Evolutionary conservation across 1,284 basidiomycete species (phyloP).

Genomic region (Spongispora temasekensis): DNA sequence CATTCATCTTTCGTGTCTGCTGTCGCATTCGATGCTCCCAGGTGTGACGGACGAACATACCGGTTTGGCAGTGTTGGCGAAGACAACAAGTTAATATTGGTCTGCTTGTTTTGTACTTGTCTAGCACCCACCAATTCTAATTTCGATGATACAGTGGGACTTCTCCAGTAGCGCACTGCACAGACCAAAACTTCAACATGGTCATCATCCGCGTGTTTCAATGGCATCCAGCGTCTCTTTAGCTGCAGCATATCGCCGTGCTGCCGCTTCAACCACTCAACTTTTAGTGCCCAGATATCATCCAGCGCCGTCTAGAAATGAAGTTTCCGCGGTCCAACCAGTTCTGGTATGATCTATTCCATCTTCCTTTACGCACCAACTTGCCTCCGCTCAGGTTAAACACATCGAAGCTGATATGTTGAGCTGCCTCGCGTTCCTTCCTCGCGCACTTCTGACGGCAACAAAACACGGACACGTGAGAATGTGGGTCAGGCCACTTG

Average conservation of each 20-base stretch:
- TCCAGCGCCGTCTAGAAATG: slow-evolving; percentile 83
- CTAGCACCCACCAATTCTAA: not conserved
- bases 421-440: slow-evolving; percentile 69
- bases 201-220: slow-evolving; percentile 70
- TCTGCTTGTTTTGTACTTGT: slow-evolving; percentile 39
- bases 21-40: slow-evolving; percentile 86
- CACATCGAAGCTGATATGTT: slow-evolving; percentile 77
- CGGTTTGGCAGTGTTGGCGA: slow-evolving; percentile 93
- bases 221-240: slow-evolving; percentile 76
- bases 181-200: slow-evolving; percentile 64
- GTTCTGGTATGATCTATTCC: slow-evolving; percentile 61
- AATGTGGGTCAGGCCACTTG: slow-evolving; percentile 81
- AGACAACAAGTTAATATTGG: slow-evolving; percentile 89
- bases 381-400: slow-evolving; percentile 58
- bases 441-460: slow-evolving; percentile 75
- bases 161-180: slow-evolving; percentile 81
- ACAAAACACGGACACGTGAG: slow-evolving; percentile 74
- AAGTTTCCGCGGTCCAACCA: slow-evolving; percentile 89
- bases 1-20: slow-evolving; percentile 93
- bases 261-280: slow-evolving; percentile 53
- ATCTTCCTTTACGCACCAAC: not conserved
- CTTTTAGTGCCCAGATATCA: slow-evolving; percentile 69
- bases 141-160: slow-evolving; percentile 70
- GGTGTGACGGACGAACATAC: slow-evolving; percentile 86
- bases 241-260: slow-evolving; percentile 52